phyloP scores from a whole-genome alignment of 768 basidiomycete species.

The Phylloporus sp. region DNA sequence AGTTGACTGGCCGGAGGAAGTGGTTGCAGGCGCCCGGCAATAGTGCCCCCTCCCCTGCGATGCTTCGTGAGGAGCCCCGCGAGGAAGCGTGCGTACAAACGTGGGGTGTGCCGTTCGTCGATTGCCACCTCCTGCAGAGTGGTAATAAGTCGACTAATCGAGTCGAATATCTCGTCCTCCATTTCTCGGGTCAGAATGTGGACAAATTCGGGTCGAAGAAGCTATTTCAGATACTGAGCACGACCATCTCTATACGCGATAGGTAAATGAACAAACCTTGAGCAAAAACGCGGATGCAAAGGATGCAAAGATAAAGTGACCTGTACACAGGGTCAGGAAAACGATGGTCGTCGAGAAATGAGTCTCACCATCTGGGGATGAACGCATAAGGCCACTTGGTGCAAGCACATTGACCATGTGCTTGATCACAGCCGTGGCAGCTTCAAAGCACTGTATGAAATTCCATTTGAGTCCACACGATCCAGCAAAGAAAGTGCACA shows the following conservation, averaged over 20 bases:
- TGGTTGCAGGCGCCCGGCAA: slow-evolving; percentile 50
- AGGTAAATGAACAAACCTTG: slow-evolving; percentile 44
- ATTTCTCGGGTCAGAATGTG: slow-evolving; percentile 51
- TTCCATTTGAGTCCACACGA: not conserved
- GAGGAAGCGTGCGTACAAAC: slow-evolving; percentile 75
- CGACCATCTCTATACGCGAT: not conserved
- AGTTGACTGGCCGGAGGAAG: slow-evolving; percentile 41
- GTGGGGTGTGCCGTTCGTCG: slow-evolving; percentile 77
- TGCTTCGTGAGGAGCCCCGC: slow-evolving; percentile 65
- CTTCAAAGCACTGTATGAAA: slow-evolving; percentile 54
- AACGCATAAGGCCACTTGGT: slow-evolving; percentile 72
- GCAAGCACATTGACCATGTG: slow-evolving; percentile 61
- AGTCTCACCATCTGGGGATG: slow-evolving; percentile 64
- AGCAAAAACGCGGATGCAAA: slow-evolving; percentile 82
- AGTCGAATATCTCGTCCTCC: slow-evolving; percentile 65
- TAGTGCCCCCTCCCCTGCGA: slow-evolving; percentile 57
- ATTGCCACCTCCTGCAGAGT: slow-evolving; percentile 71
- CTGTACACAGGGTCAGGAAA: slow-evolving; percentile 27
- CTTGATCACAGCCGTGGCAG: slow-evolving; percentile 63
- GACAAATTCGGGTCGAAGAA: slow-evolving; percentile 72
- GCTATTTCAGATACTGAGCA: slow-evolving; percentile 32
- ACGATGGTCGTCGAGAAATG: not conserved
- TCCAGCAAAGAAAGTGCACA: slow-evolving; percentile 16
- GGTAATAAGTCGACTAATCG: slow-evolving; percentile 68
- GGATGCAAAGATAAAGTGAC: slow-evolving; percentile 72